Conservation (phyloP, 257 asterid genomes). For the Solanum ahanhuiri region DNA sequence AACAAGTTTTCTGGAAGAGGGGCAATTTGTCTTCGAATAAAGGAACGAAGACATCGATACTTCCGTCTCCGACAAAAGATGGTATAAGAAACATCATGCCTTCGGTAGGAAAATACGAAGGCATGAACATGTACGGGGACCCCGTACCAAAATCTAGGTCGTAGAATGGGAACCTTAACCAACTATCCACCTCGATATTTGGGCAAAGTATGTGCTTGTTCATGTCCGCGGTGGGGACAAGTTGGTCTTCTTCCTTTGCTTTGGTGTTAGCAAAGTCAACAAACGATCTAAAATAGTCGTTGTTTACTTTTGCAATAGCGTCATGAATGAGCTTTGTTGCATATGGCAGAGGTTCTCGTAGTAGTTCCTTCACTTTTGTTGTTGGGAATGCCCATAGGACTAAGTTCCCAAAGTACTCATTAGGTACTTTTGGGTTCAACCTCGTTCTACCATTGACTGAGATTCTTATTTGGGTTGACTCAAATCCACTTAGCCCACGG, state of each 20-base stretch:
- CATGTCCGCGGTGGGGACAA: constrained; percentile 43
- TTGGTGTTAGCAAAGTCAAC: constrained; percentile 52
- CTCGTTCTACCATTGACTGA: constrained; percentile 67
- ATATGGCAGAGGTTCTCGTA: constrained; percentile 26
- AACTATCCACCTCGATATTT: constrained; percentile 67
- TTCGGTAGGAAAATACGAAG: constrained; percentile 57
- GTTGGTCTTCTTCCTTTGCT: constrained; percentile 35
- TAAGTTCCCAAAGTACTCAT: constrained; percentile 63
- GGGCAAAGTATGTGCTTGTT: constrained; percentile 53
- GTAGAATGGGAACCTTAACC: constrained; percentile 72
- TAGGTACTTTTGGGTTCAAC: constrained; percentile 44
- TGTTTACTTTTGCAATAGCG: constrained; percentile 33
- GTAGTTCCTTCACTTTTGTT: constrained; percentile 31
- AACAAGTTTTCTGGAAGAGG: constrained; percentile 45
- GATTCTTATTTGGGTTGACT: constrained; percentile 46
- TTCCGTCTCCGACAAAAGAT: constrained; percentile 50
- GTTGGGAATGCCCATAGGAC: constrained; percentile 73
- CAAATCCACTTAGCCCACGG: constrained; percentile 34
- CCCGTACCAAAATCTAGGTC: constrained; percentile 77
- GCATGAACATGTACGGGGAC: constrained; percentile 58
- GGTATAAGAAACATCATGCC: constrained; percentile 64
- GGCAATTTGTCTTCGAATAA: constrained; percentile 39
- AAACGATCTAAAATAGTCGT: constrained; percentile 56
- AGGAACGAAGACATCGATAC: constrained; percentile 59
- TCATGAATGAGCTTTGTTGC: constrained; percentile 63